These are phyloP conservation scores for Exophiala sideris DNA, from an alignment of 2,329 filamentous ascomycete genomes.

Conservation along the genomic window DNA sequence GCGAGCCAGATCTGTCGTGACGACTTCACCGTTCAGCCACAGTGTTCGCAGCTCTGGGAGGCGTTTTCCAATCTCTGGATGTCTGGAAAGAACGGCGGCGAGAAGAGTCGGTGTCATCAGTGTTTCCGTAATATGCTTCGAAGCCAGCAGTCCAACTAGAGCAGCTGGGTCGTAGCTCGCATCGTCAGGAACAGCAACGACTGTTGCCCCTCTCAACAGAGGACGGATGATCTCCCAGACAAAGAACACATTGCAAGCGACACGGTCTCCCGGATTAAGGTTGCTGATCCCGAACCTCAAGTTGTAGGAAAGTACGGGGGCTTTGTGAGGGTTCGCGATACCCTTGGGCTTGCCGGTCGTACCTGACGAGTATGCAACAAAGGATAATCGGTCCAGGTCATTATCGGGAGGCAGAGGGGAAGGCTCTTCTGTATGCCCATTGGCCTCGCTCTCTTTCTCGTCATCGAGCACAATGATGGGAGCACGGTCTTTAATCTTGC, in stretches of 20 bases:
- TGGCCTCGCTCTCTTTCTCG: conserved; percentile 24
- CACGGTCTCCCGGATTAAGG: conserved; percentile 67
- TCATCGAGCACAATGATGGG: conserved; percentile 66
- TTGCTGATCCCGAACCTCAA: conserved; percentile 69
- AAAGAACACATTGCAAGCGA: conserved; percentile 87
- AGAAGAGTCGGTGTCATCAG: conserved; percentile 80
- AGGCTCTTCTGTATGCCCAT: conserved; percentile 43
- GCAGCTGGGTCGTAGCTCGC: conserved; percentile 73
- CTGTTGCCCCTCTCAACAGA: conserved; percentile 70
- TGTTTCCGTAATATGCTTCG: conserved; percentile 70
- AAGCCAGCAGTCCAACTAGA: conserved; percentile 66
- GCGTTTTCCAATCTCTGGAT: conserved; percentile 61
- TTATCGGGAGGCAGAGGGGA: conserved; percentile 58
- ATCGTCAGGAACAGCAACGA: conserved; percentile 71
- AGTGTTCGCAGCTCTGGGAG: conserved; percentile 66
- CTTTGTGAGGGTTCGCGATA: conserved; percentile 74
- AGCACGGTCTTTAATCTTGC: conserved; percentile 61
- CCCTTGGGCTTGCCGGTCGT: conserved; percentile 78
- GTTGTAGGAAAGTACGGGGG: conserved; percentile 70
- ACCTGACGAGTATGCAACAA: conserved; percentile 77
- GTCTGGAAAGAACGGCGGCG: conserved; percentile 67
- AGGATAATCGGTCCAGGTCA: conserved; percentile 70
- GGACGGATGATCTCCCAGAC: conserved; percentile 81
- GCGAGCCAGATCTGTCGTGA: conserved; percentile 71
- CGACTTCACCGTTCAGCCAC: conserved; percentile 81